Conservation (phyloP, 768 basidiomycete genomes). For the Sarcodon sp. region DNA sequence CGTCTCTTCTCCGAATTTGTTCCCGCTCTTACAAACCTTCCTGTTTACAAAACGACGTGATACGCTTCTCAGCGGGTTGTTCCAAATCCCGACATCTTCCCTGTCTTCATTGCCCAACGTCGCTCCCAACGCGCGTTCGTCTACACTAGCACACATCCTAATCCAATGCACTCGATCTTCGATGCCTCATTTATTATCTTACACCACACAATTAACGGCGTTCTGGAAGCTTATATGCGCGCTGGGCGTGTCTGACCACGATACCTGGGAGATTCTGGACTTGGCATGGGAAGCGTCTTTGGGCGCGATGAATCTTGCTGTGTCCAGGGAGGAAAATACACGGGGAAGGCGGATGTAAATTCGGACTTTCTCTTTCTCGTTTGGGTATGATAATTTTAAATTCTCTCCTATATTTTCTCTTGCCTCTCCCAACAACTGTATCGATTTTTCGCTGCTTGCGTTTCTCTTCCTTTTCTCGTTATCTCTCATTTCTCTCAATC, state of each 20-base stretch:
- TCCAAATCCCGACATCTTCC: slow-evolving; percentile 13
- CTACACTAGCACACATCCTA: slow-evolving; percentile 14
- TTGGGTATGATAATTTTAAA: too few species aligned
- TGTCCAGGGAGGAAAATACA: slow-evolving; percentile 4
- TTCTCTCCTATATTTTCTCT: too few species aligned
- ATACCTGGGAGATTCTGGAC: slow-evolving; percentile 34
- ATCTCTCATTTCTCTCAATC: too few species aligned
- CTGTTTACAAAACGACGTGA: slow-evolving; percentile 50
- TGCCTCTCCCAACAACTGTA: too few species aligned
- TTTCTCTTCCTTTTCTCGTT: too few species aligned
- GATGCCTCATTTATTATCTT: slow-evolving; percentile 19
- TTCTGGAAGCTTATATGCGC: slow-evolving; percentile 38
- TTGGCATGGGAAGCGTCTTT: slow-evolving; percentile 37
- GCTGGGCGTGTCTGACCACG: slow-evolving; percentile 34
- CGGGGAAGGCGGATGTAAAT: background rate
- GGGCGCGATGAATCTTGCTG: slow-evolving; percentile 21
- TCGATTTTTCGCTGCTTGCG: too few species aligned
- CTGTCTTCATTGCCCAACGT: slow-evolving; percentile 9
- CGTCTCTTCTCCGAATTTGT: slow-evolving; percentile 50
- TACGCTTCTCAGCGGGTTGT: slow-evolving; percentile 36
- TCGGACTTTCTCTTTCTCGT: too few species aligned
- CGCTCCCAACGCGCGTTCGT: slow-evolving; percentile 8
- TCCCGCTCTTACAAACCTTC: slow-evolving; percentile 45
- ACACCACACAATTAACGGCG: slow-evolving; percentile 25
- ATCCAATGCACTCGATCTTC: slow-evolving; percentile 13